Percentiles rank a stretch among this genome's conserved stretches.
Evolutionary conservation across 2,329 filamentous ascomycete genomes (phyloP).

Genomic region (Rutstroemia sydowiana): DNA sequence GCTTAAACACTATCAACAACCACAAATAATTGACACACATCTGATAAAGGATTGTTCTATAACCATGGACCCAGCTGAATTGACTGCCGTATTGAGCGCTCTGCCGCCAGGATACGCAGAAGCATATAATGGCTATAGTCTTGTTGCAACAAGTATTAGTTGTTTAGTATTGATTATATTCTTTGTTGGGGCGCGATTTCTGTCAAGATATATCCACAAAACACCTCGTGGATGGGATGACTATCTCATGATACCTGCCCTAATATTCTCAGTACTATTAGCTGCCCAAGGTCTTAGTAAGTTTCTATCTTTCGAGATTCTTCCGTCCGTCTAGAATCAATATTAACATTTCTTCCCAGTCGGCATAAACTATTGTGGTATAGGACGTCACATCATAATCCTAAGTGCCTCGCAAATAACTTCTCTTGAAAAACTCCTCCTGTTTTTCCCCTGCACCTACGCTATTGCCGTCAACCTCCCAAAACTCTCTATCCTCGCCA

Average conservation of each 20-base stretch:
- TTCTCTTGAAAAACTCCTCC: background rate
- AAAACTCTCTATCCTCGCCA: constrained; percentile 13
- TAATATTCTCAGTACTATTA: constrained; percentile 3
- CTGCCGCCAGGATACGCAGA: constrained; percentile 4
- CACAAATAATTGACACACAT: too few species aligned
- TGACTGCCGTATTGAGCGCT: too few species aligned
- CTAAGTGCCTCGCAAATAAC: background rate
- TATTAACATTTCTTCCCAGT: background rate
- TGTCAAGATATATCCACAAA: constrained; percentile 2
- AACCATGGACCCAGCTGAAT: too few species aligned
- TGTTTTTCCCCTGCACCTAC: constrained; percentile 6
- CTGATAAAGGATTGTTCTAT: too few species aligned
- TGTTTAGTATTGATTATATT: background rate
- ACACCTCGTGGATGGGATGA: constrained; percentile 9
- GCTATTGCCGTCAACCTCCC: constrained; percentile 12
- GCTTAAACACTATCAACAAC: too few species aligned
- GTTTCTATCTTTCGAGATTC: background rate
- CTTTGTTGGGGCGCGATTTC: constrained; percentile 1
- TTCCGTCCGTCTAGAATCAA: background rate
- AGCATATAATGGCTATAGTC: constrained; percentile 2
- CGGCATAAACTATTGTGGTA: constrained; percentile 6
- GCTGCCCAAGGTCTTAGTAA: constrained; percentile 5
- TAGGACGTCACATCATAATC: background rate
- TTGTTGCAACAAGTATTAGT: constrained; percentile 1
- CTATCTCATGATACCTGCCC: constrained; percentile 7